Percentiles rank a stretch among this genome's conserved stretches.
These are phyloP conservation scores for Ambrosiella xylebori DNA, from an alignment of 2,329 filamentous ascomycete genomes.

Conservation along the genomic window DNA sequence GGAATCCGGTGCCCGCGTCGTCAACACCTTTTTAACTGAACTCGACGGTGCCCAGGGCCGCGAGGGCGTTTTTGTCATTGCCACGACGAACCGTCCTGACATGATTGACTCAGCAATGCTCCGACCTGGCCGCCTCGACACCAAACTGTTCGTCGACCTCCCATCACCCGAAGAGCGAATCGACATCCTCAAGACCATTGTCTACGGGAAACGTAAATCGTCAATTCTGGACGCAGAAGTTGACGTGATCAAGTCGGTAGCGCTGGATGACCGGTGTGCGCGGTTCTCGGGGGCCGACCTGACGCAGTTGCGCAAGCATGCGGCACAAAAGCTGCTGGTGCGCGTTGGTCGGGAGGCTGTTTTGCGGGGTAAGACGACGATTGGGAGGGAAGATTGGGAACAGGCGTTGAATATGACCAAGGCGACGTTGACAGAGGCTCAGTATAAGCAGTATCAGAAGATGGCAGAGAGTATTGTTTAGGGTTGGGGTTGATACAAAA, in stretches of 20 bases:
- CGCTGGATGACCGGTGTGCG: slow-evolving; percentile 47
- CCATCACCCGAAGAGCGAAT: slow-evolving; percentile 64
- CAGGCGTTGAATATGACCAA: slow-evolving; percentile 29
- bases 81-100: slow-evolving; percentile 85
- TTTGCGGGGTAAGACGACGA: slow-evolving; percentile 19
- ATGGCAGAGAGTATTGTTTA: slow-evolving; percentile 8
- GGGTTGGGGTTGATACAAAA: background rate
- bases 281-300: slow-evolving; percentile 61
- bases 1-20: slow-evolving; percentile 73
- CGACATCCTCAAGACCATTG: slow-evolving; percentile 63
- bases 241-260: slow-evolving; percentile 44
- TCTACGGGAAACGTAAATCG: slow-evolving; percentile 28
- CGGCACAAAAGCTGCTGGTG: slow-evolving; percentile 32
- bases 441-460: slow-evolving; percentile 14
- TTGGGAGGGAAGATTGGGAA: slow-evolving; percentile 33
- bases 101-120: slow-evolving; percentile 95
- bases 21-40: slow-evolving; percentile 89
- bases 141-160: slow-evolving; percentile 74
- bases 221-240: slow-evolving; percentile 28
- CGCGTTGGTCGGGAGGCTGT: slow-evolving; percentile 19
- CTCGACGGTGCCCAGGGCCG: slow-evolving; percentile 71
- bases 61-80: slow-evolving; percentile 81
- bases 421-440: slow-evolving; percentile 32
- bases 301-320: slow-evolving; percentile 29
- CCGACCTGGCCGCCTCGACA: slow-evolving; percentile 75